phyloP scores from a whole-genome alignment of 371 early-diverging fungal genomes.

The Mucor sp. region DNA sequence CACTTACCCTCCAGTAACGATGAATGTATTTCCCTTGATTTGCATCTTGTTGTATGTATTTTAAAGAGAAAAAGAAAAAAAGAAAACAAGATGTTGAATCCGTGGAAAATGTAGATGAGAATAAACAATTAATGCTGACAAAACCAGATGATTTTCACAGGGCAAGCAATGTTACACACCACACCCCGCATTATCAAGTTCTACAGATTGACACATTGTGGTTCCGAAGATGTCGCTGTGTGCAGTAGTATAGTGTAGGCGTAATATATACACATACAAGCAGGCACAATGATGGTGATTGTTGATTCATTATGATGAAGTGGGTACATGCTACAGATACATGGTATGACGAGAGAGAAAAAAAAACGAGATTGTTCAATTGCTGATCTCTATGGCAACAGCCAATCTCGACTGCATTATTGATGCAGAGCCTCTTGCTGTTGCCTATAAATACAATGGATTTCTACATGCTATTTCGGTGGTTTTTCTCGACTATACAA shows the following conservation, averaged over 20 bases:
- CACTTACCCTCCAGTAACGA: slow-evolving; percentile 63
- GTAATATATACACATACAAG: background rate
- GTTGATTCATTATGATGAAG: background rate
- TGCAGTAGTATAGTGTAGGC: too few species aligned
- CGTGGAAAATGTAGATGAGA: background rate
- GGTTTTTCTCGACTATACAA: too few species aligned
- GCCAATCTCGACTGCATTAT: too few species aligned
- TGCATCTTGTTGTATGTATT: slow-evolving; percentile 26
- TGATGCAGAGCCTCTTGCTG: too few species aligned
- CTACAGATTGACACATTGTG: background rate
- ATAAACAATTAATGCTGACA: background rate
- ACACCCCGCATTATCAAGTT: background rate
- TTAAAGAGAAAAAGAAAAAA: background rate
- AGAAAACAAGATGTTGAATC: background rate
- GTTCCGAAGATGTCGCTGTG: background rate
- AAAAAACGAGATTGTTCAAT: too few species aligned
- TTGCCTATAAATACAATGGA: too few species aligned
- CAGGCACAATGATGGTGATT: background rate
- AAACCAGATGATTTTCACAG: slow-evolving; percentile 9
- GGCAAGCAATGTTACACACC: background rate
- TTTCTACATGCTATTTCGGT: too few species aligned
- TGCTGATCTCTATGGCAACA: too few species aligned
- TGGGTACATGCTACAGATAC: background rate
- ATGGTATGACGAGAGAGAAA: background rate
- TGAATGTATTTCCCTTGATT: slow-evolving; percentile 57